Conservation (phyloP, 2,329 filamentous ascomycete genomes). For the Claviceps spartinae region DNA sequence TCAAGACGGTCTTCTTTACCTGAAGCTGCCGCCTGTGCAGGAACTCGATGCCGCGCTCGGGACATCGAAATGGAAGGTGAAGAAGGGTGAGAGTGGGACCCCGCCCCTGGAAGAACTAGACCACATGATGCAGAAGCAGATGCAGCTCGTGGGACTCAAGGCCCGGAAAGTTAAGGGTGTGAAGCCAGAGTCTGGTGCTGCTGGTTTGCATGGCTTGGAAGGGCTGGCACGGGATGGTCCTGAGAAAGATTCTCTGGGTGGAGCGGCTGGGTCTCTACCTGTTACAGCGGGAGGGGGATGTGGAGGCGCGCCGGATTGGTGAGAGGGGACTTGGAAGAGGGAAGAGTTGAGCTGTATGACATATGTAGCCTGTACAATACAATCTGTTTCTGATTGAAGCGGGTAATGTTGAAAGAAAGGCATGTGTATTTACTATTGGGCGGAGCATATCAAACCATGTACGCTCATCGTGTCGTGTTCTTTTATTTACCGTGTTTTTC, state of each 20-base stretch:
- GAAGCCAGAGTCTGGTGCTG: slow-evolving; percentile 12
- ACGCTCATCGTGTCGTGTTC: too few relatives aligned
- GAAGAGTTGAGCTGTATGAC: too few relatives aligned
- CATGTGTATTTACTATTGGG: too few relatives aligned
- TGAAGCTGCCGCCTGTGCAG: slow-evolving; percentile 65
- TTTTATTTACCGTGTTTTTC: not conserved
- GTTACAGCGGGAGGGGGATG: slow-evolving; percentile 13
- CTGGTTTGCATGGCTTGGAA: too few relatives aligned
- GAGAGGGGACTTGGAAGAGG: not conserved
- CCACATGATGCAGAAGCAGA: slow-evolving; percentile 23
- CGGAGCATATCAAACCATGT: too few relatives aligned
- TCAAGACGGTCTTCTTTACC: slow-evolving; percentile 60
- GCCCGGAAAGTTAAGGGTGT: slow-evolving; percentile 25
- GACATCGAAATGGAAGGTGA: slow-evolving; percentile 66
- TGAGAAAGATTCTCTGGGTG: too few relatives aligned
- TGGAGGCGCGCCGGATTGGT: slow-evolving; percentile 35
- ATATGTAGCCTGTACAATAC: too few relatives aligned
- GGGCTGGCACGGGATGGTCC: too few relatives aligned
- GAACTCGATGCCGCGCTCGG: slow-evolving; percentile 71
- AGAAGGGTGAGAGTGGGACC: slow-evolving; percentile 47
- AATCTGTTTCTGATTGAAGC: too few relatives aligned
- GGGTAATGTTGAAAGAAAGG: too few relatives aligned
- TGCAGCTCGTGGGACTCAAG: slow-evolving; percentile 5
- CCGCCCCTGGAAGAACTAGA: slow-evolving; percentile 32
- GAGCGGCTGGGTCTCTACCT: slow-evolving; percentile 3